A percentile compares a stretch with the other conserved stretches of the same genome.
Evolutionary conservation across 345 rosid genomes (phyloP).

Genomic region (Crucihimalaya himalaica): DNA sequence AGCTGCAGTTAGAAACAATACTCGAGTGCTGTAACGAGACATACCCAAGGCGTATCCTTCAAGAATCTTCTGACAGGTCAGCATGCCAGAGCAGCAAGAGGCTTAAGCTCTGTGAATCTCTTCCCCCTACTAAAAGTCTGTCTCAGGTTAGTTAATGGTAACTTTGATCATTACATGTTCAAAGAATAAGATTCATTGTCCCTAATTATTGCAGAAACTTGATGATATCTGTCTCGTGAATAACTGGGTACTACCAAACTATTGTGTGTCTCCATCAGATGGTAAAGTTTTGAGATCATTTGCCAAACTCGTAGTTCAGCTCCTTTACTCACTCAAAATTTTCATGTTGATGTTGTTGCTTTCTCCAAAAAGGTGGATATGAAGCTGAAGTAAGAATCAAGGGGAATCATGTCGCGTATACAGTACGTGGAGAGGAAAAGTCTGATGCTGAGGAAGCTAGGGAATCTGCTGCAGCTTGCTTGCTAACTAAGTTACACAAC

Average conservation of each 20-base stretch:
- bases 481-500: slow-evolving; percentile 44
- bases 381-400: slow-evolving; percentile 50
- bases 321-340: background rate
- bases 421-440: slow-evolving; percentile 40
- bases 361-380: slow-evolving; percentile 53
- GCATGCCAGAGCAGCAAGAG: slow-evolving; percentile 33
- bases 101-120: slow-evolving; percentile 40
- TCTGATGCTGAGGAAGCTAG: slow-evolving; percentile 55
- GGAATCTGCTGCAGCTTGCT: slow-evolving; percentile 57
- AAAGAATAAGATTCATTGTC: background rate
- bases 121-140: slow-evolving; percentile 36
- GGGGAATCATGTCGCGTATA: slow-evolving; percentile 39
- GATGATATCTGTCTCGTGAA: slow-evolving; percentile 56
- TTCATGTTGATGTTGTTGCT: background rate
- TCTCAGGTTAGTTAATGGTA: slow-evolving; percentile 57
- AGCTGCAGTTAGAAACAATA: slow-evolving; percentile 50
- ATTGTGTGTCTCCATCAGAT: slow-evolving; percentile 47
- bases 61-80: slow-evolving; percentile 37
- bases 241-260: slow-evolving; percentile 66
- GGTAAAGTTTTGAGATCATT: slow-evolving; percentile 50
- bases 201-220: slow-evolving; percentile 52
- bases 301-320: background rate
- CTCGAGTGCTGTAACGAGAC: slow-evolving; percentile 51
- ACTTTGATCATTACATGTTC: background rate
- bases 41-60: slow-evolving; percentile 30